Conservation (phyloP, 164 flowering plant genomes). For the Aristolochia contorta region DNA sequence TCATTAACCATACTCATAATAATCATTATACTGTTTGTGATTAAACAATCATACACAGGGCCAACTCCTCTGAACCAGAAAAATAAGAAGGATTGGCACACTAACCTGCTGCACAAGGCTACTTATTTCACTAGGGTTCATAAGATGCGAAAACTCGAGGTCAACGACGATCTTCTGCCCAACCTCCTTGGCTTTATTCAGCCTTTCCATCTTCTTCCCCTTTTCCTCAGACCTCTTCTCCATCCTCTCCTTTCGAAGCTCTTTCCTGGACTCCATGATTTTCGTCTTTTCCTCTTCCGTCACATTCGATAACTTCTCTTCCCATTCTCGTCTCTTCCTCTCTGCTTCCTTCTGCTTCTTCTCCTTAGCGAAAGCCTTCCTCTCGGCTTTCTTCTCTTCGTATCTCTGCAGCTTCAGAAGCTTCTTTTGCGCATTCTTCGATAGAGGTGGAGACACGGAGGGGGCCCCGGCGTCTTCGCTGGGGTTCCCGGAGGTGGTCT, state of each 20-base stretch:
- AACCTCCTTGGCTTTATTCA: conserved; percentile 35
- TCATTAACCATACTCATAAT: background rate
- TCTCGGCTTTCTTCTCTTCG: conserved; percentile 79
- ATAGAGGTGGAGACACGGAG: conserved; percentile 21
- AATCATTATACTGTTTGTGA: background rate
- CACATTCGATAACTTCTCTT: conserved; percentile 35
- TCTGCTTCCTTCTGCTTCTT: conserved; percentile 53
- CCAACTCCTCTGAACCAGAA: background rate
- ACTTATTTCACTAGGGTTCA: conserved; percentile 51
- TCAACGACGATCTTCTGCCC: conserved; percentile 86
- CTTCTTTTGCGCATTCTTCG: conserved; percentile 78
- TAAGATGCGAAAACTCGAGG: conserved; percentile 73
- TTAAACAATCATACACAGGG: background rate
- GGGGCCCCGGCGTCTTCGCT: background rate
- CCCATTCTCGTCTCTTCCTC: conserved; percentile 72
- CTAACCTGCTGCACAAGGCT: conserved; percentile 88
- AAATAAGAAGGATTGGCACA: background rate
- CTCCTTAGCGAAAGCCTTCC: conserved; percentile 57
- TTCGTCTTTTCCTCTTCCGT: conserved; percentile 62
- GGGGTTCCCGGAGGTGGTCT: background rate
- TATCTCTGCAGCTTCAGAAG: conserved; percentile 56
- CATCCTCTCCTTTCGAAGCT: conserved; percentile 66
- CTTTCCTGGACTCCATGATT: conserved; percentile 51
- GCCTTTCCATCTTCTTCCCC: conserved; percentile 41
- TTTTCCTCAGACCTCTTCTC: conserved; percentile 59